Evolutionary conservation across 2,329 filamentous ascomycete species (phyloP).

Genomic region (Davidsoniella virescens): DNA sequence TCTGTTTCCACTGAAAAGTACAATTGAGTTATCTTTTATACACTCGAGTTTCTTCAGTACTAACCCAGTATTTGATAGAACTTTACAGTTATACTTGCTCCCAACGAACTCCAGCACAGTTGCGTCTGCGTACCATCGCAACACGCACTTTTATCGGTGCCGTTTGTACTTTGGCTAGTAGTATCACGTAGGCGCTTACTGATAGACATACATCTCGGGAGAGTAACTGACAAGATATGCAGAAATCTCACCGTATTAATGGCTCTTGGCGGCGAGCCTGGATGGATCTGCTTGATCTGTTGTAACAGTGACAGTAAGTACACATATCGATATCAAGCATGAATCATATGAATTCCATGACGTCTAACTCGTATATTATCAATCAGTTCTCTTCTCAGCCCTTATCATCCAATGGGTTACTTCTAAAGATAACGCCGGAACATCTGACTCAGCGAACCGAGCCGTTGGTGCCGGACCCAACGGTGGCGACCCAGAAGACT

Average conservation of each 20-base stretch:
- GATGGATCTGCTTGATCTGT: conserved; percentile 49
- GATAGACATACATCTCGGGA: too few species aligned
- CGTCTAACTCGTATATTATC: not conserved
- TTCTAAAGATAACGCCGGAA: conserved; percentile 27
- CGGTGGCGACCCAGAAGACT: conserved; percentile 1
- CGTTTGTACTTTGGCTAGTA: conserved; percentile 38
- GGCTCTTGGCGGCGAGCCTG: conserved; percentile 42
- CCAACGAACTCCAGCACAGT: conserved; percentile 24
- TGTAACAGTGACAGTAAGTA: conserved; percentile 45
- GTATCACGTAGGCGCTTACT: conserved; percentile 31
- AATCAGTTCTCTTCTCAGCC: conserved; percentile 40
- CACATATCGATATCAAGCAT: not conserved
- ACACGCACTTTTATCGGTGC: conserved; percentile 44
- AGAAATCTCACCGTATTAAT: conserved; percentile 45
- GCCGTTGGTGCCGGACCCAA: conserved; percentile 7
- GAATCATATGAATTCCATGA: not conserved
- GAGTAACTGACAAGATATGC: conserved; percentile 2
- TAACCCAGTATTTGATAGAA: conserved; percentile 20
- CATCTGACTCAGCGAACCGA: conserved; percentile 15
- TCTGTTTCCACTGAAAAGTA: conserved; percentile 41
- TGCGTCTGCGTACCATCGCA: conserved; percentile 34
- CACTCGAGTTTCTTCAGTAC: not conserved
- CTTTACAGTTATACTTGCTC: conserved; percentile 38
- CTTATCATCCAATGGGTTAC: conserved; percentile 47
- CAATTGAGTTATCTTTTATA: not conserved